Evolutionary conservation across 2,329 filamentous ascomycete genomes (phyloP).

Genomic region (Colletotrichum costaricense): DNA sequence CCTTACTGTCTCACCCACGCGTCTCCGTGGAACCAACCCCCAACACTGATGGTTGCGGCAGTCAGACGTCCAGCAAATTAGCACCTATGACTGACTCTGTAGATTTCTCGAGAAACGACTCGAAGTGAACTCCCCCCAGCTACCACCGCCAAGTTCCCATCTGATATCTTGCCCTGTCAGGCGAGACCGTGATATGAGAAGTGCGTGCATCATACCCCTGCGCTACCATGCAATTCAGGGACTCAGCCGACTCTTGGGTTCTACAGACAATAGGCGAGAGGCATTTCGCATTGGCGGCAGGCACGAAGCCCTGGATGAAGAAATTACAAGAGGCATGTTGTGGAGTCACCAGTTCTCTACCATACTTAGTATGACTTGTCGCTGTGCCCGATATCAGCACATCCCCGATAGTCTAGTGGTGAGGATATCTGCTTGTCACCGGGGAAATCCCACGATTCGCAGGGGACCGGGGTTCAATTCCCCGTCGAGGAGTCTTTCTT

Average conservation of each 20-base stretch:
- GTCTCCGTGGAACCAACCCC: background rate
- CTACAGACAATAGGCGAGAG: too few relatives aligned
- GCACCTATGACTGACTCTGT: background rate
- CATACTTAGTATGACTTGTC: accelerated
- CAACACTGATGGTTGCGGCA: background rate
- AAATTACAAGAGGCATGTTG: background rate
- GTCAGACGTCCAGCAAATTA: background rate
- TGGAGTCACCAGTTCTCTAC: background rate
- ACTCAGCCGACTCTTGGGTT: too few relatives aligned
- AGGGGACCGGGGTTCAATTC: conserved; percentile 36
- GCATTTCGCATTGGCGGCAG: too few relatives aligned
- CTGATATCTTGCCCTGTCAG: too few relatives aligned
- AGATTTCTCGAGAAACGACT: background rate
- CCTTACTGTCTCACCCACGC: background rate
- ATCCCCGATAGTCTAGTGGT: conserved; percentile 36
- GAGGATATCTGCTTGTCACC: conserved; percentile 36
- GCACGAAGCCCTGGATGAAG: background rate
- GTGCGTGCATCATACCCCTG: too few relatives aligned
- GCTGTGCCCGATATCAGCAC: background rate
- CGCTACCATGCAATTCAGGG: too few relatives aligned
- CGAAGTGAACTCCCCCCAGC: background rate
- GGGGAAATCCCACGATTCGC: background rate
- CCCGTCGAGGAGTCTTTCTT: conserved; percentile 31
- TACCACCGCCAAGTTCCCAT: too few relatives aligned
- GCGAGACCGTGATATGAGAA: too few relatives aligned